phyloP scores from a whole-genome alignment of 768 basidiomycete genomes.

The Amanita polypyramis region DNA sequence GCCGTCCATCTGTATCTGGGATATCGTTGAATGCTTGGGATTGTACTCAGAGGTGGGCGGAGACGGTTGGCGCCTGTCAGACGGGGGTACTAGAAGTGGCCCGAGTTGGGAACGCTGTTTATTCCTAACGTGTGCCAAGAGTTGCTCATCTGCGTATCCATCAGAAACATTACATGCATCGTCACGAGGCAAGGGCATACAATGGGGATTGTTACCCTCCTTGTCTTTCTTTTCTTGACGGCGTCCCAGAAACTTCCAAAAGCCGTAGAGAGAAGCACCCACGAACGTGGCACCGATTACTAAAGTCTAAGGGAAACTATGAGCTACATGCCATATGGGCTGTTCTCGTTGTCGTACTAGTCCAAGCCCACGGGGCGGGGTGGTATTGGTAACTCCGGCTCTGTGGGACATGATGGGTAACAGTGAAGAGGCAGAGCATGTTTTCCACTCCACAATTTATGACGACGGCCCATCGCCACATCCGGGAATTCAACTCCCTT shows the following conservation, averaged over 20 bases:
- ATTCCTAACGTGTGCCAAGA: conserved; percentile 17
- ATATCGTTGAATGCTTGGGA: background rate
- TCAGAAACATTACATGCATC: background rate
- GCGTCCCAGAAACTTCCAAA: conserved; percentile 19
- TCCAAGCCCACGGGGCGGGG: conserved; percentile 6
- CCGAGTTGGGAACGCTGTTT: conserved; percentile 10
- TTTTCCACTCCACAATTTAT: background rate
- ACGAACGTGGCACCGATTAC: conserved; percentile 20
- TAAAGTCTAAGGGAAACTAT: conserved; percentile 15
- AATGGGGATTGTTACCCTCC: conserved; percentile 19
- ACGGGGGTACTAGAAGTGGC: conserved; percentile 4
- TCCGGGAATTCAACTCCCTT: background rate
- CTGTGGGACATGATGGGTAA: background rate
- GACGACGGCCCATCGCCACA: background rate
- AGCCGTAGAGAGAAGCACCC: conserved; percentile 15
- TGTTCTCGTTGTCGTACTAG: conserved; percentile 9
- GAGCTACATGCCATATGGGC: background rate
- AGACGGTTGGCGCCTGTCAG: conserved; percentile 9
- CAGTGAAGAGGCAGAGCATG: background rate
- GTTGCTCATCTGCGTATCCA: conserved; percentile 19
- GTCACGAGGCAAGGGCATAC: conserved; percentile 12
- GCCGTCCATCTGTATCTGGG: background rate
- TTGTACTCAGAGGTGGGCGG: background rate
- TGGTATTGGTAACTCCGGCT: conserved; percentile 1
- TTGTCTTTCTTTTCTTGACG: conserved; percentile 18